Conservation (phyloP, 176 grass and related monocot species). For the Canna indica region DNA sequence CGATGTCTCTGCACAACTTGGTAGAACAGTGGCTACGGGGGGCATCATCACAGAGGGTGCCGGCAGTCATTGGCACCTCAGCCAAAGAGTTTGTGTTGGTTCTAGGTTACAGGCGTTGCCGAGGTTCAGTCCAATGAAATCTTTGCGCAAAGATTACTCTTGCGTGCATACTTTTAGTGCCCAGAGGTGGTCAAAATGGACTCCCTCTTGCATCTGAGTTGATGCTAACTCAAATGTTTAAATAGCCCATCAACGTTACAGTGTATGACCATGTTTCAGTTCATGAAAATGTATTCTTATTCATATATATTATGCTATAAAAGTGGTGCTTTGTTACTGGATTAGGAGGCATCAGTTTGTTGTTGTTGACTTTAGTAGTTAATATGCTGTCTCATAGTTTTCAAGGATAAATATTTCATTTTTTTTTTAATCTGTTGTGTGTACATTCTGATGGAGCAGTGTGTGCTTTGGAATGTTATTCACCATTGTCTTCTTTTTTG, state of each 20-base stretch:
- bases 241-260: background rate
- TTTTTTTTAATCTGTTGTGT: no score
- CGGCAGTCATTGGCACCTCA: conserved; percentile 40
- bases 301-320: background rate
- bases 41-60: conserved; percentile 31
- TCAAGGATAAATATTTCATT: no score
- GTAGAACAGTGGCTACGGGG: conserved; percentile 57
- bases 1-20: conserved; percentile 41
- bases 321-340: background rate
- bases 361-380: background rate
- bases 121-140: background rate
- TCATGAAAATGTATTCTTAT: background rate
- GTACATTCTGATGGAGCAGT: no score
- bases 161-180: background rate
- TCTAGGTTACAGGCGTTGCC: conserved; percentile 46
- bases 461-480: no score
- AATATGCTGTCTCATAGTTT: background rate
- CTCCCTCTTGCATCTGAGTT: background rate
- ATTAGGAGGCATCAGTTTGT: background rate
- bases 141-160: no score
- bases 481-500: no score
- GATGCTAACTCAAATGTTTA: background rate
- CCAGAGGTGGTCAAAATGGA: background rate
- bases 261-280: background rate
- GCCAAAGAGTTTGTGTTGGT: conserved; percentile 72